Evolutionary conservation across 2,329 filamentous ascomycete genomes (phyloP).

Genomic region (Clarireedia sp.): DNA sequence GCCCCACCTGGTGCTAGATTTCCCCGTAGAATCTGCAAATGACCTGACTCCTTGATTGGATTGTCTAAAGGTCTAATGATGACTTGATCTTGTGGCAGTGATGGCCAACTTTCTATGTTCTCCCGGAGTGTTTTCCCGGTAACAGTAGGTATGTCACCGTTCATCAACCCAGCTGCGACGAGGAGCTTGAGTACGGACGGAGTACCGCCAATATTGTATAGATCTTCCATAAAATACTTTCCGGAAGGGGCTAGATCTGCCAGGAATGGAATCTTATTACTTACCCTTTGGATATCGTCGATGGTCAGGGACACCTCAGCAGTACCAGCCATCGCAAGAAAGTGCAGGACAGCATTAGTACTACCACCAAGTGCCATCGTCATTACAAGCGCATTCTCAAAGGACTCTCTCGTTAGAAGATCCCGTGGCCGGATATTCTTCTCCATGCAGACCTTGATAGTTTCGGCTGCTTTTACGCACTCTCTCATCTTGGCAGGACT

Average conservation of each 20-base stretch:
- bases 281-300: constrained; percentile 55
- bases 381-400: constrained; percentile 66
- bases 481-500: constrained; percentile 65
- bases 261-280: constrained; percentile 63
- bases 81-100: constrained; percentile 67
- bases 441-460: constrained; percentile 61
- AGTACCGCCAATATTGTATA: constrained; percentile 79
- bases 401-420: constrained; percentile 59
- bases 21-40: constrained; percentile 80
- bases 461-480: constrained; percentile 59
- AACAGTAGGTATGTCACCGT: constrained; percentile 72
- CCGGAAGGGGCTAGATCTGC: constrained; percentile 70
- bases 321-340: constrained; percentile 65
- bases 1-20: constrained; percentile 84
- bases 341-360: constrained; percentile 64
- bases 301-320: constrained; percentile 45
- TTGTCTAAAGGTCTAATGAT: constrained; percentile 73
- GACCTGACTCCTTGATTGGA: constrained; percentile 74
- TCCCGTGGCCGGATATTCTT: constrained; percentile 60
- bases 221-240: constrained; percentile 79
- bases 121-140: constrained; percentile 78
- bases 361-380: constrained; percentile 66
- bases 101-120: constrained; percentile 71
- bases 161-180: constrained; percentile 65
- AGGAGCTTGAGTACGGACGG: constrained; percentile 81